phyloP scores from a whole-genome alignment of 139 green algal species.

The Closterium sp. region DNA sequence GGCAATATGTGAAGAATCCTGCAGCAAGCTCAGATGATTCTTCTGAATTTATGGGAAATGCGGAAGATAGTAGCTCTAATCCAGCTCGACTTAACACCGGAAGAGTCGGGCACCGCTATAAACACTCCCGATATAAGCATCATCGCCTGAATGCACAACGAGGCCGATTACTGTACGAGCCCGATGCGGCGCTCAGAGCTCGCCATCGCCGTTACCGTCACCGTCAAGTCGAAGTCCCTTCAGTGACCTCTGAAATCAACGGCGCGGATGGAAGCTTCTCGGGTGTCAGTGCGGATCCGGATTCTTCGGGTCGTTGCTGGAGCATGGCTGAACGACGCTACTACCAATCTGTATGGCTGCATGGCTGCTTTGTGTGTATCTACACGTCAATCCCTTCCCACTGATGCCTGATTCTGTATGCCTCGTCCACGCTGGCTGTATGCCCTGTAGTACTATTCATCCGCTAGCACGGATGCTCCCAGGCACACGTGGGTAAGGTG shows the following conservation, averaged over 20 bases:
- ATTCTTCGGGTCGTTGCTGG: not conserved
- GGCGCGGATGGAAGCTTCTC: not conserved
- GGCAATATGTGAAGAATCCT: too few species aligned
- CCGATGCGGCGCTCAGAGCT: not conserved
- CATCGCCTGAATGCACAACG: not conserved
- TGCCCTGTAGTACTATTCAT: too few species aligned
- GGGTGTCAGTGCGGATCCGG: not conserved
- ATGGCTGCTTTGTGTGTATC: not conserved
- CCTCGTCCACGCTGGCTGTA: too few species aligned
- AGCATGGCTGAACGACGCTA: not conserved
- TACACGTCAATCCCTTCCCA: not conserved
- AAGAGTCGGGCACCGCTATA: too few species aligned
- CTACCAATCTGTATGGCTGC: not conserved
- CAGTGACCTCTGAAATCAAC: not conserved
- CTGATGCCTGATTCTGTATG: too few species aligned
- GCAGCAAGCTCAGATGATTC: too few species aligned
- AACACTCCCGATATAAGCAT: too few species aligned
- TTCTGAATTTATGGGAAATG: too few species aligned
- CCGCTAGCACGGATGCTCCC: too few species aligned
- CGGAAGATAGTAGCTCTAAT: too few species aligned
- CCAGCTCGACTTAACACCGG: too few species aligned
- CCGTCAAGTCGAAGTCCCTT: not conserved
- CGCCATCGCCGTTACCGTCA: not conserved
- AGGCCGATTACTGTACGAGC: not conserved
- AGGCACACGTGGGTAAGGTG: too few species aligned